Base-by-base conservation (phyloP, 257 asterid genomes). In the Eustoma russellianum region DNA sequence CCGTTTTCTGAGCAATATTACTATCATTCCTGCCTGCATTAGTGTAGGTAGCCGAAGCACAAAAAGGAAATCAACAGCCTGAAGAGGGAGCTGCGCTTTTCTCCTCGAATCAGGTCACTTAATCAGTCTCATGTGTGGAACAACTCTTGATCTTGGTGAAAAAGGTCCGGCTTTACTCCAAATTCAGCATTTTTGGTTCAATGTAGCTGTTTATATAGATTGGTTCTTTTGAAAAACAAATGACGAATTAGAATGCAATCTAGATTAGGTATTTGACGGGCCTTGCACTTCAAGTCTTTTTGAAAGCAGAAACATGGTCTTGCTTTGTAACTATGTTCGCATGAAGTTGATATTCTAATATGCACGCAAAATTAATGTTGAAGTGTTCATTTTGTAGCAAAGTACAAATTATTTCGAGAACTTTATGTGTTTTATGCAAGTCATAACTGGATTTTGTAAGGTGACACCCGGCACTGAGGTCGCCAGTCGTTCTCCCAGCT, bases 61-160 rank as follows among this genome's bases (percentile, higher is more conserved):
- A 11, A 70, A 60, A 63, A 60, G 67, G 62, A 72, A 52, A 41
- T 64, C 63, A 6, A 46, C 30, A 34, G 17, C 57, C 38, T 67
- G 28, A 66, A 53, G 62, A 62, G 57, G 47, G 67, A 57, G 41
- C 53, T 62, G 7, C 71, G 68, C 30, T 57, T 30, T 61, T 77
- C 85, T 49, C 68, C 69, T 47, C 69, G 75, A 53, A 77, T 72
- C 64, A 63, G 57, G 50, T 35, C 5, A 48, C 70, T 60, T 41
- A 62, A 41, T 6, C 24, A 56, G 53, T 59, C 66, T 47, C 62
- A 49, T 19, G 54, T 61, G 50, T 66, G 53, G 30, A 49, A 17
- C 38, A 60, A 41, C 47, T 47, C 52, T 15, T 66, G 59, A 55
- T 54, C 49, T 48, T 35, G 7, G 52, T 33, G 50, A 48, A 6